Evolutionary conservation across 176 grass and related monocot genomes (phyloP).

Genomic region (Miscanthus lutarioriparius): DNA sequence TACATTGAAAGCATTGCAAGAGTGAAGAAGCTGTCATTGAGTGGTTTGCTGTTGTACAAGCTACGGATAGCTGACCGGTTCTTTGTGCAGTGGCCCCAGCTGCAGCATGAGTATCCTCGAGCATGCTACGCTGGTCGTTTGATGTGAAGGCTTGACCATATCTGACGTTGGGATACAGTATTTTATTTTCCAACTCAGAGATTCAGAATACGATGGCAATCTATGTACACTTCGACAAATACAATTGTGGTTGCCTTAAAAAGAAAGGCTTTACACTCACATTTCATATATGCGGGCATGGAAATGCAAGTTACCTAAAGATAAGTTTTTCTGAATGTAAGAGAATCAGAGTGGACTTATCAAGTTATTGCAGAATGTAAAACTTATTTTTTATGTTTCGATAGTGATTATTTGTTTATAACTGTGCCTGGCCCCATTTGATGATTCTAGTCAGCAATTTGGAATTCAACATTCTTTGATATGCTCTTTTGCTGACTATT

Average conservation of each 20-base stretch:
- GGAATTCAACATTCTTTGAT: too few species aligned
- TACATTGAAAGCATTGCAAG: conserved; percentile 94
- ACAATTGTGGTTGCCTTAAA: not conserved
- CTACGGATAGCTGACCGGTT: conserved; percentile 72
- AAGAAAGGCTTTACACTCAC: not conserved
- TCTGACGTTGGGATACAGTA: not conserved
- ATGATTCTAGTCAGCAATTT: too few species aligned
- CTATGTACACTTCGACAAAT: not conserved
- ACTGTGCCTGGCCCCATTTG: too few species aligned
- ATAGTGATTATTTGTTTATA: too few species aligned
- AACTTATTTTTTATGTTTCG: too few species aligned
- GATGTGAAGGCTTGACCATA: conserved; percentile 49
- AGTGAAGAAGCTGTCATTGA: conserved; percentile 85
- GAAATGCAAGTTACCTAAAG: not conserved
- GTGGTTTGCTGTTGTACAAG: conserved; percentile 86
- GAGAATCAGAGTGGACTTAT: too few species aligned
- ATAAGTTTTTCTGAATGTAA: too few species aligned
- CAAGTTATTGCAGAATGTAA: too few species aligned
- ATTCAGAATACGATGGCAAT: not conserved
- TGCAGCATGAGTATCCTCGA: conserved; percentile 65
- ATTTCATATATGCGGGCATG: not conserved
- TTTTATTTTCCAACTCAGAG: not conserved
- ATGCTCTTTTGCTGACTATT: too few species aligned
- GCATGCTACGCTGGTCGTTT: conserved; percentile 59
- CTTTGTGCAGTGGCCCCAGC: conserved; percentile 87